These are phyloP conservation scores for Globisporangium middletonii DNA, from an alignment of 352 stramenopile species.

Conservation along the genomic window DNA sequence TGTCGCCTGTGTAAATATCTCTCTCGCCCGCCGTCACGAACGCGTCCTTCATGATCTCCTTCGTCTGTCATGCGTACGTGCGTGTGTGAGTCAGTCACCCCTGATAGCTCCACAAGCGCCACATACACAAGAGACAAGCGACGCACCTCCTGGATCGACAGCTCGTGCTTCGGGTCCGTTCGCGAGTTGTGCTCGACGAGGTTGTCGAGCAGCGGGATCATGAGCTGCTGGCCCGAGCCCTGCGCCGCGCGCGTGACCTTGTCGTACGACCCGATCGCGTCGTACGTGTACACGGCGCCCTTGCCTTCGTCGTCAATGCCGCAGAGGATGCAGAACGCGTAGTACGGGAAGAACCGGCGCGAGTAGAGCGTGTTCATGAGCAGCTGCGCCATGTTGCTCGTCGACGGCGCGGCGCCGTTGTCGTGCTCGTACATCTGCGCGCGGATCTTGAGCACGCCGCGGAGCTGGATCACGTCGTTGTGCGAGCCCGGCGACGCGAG, in stretches of 20 bases:
- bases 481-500: conserved; percentile 76
- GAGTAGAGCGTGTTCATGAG: conserved; percentile 98
- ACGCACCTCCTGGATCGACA: conserved; percentile 84
- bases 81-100: background rate
- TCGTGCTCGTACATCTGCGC: conserved; percentile 93
- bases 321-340: conserved; percentile 97
- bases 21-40: conserved; percentile 98
- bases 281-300: conserved; percentile 97
- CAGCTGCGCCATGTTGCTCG: conserved; percentile 93
- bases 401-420: conserved; percentile 92
- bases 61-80: conserved; percentile 37
- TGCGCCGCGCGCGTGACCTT: conserved; percentile 66
- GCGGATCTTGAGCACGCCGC: conserved; percentile 71
- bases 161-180: conserved; percentile 88
- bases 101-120: background rate
- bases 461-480: conserved; percentile 85
- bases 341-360: conserved; percentile 99
- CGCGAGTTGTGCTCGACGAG: conserved; percentile 90
- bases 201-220: conserved; percentile 99
- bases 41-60: conserved; percentile 98
- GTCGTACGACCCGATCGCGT: conserved; percentile 94
- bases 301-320: conserved; percentile 96
- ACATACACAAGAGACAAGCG: background rate
- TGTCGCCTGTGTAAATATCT: conserved; percentile 99
- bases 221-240: conserved; percentile 93